A percentile compares a stretch with the other conserved stretches of the same genome.
These are phyloP conservation scores for Daldinia vernicosa DNA, from an alignment of 495 filamentous ascomycete species.

Conservation along the genomic window DNA sequence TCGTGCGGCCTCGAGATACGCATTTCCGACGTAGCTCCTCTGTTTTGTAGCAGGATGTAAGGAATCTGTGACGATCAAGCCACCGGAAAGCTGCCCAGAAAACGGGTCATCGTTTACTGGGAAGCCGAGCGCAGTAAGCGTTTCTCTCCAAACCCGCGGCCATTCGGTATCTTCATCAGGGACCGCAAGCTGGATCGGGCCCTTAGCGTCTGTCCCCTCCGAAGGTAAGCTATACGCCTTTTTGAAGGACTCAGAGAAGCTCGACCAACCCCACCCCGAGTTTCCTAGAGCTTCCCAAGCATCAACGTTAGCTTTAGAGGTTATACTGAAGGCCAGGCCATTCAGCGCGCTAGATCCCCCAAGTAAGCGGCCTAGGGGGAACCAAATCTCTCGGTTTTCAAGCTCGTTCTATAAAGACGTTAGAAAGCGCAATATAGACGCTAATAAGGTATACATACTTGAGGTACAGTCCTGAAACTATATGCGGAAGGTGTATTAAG, in stretches of 20 bases:
- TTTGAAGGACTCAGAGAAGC: constrained; percentile 41
- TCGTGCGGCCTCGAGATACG: constrained; percentile 42
- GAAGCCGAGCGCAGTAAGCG: constrained; percentile 37
- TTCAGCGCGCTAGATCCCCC: constrained; percentile 16
- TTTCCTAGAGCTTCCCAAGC: constrained; percentile 51
- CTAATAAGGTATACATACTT: not conserved
- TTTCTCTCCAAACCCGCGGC: constrained; percentile 42
- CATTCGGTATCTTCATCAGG: constrained; percentile 26
- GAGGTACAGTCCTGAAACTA: constrained; percentile 16
- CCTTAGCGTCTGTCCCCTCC: constrained; percentile 5
- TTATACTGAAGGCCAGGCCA: not conserved
- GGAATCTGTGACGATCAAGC: constrained; percentile 39
- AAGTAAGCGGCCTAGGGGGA: constrained; percentile 29
- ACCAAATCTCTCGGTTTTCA: constrained; percentile 6
- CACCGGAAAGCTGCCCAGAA: constrained; percentile 45
- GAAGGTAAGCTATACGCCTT: constrained; percentile 31
- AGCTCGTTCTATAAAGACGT: not conserved
- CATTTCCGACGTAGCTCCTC: constrained; percentile 43
- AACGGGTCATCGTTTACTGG: constrained; percentile 17
- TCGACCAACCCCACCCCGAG: constrained; percentile 32
- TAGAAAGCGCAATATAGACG: not conserved
- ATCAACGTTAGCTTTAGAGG: constrained; percentile 29
- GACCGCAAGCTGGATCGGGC: constrained; percentile 13
- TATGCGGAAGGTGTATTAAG: constrained; percentile 1
- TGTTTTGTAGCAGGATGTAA: constrained; percentile 48